Evolutionary conservation across 768 basidiomycete species (phyloP), one percentile per base, ranked within the genome.

Genomic region (Coprinellus micaceus): DNA sequence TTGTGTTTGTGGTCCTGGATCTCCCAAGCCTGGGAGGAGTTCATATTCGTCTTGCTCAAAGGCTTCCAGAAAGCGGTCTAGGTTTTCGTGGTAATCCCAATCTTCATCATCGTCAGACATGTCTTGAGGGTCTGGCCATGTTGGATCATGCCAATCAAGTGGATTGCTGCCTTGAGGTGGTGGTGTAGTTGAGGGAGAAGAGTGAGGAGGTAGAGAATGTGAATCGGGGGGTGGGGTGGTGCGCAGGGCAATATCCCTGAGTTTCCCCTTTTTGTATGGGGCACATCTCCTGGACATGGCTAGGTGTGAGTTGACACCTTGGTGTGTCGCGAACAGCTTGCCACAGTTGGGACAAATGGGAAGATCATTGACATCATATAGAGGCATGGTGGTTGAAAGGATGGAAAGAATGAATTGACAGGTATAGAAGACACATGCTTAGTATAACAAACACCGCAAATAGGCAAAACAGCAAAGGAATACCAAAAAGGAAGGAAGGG

Each of bases 231-330:
- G 24, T 11, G 46, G 24, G 15, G 4, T 7, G 46, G n/a, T 9
- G 11, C n/a, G 11, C 5, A 40, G 9, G 6, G 41, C n/a, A 19
- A 43, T 43, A 5, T 54, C 60, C 60, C 37, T 58, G 45, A n/a
- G 44, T 30, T 60, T 60, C 30, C 59, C 59, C n/a, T 39, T 43
- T 12, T 52, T n/a, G 30, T 60, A 61, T 46, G 57, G 54, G 1
- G 37, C 49, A 51, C 60, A 61, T 12, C 40, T 15, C 15, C 2
- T 13, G 17, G 59, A 26, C 19, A 36, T 54, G 24, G 25, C 7
- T 33, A 54, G 37, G 26, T 54, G 53, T 5, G 39, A 4, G 26
- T 54, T 54, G 13, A 26, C 22, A 21, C 53, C 53, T 44, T 30
- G 17, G 4, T 4, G 6, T 22, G 37, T 54, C n/a, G 6, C 4